A percentile compares a stretch with the other conserved stretches of the same genome.
phyloP scores from a whole-genome alignment of 176 grass and related monocot species.

The Urochloa ruziziensis region DNA sequence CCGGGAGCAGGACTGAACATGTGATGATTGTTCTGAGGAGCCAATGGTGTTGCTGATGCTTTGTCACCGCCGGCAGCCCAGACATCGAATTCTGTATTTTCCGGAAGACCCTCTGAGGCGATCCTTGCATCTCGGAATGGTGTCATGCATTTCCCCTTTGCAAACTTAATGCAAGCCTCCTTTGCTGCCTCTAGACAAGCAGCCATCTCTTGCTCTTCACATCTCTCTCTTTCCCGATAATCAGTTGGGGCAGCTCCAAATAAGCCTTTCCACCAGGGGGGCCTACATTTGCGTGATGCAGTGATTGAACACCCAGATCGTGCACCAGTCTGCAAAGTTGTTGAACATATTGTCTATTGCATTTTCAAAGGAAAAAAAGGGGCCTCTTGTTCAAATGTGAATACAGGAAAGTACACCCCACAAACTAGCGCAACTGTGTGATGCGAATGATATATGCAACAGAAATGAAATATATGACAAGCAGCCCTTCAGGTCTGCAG shows the following conservation, averaged over 20 bases:
- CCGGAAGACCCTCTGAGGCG: conserved; percentile 25
- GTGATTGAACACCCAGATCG: conserved; percentile 73
- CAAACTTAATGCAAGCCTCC: conserved; percentile 63
- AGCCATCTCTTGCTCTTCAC: conserved; percentile 69
- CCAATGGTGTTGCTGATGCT: not conserved
- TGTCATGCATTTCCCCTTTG: conserved; percentile 56
- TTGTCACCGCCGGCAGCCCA: conserved; percentile 10
- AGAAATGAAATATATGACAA: too few species aligned
- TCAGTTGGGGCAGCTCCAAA: conserved; percentile 42
- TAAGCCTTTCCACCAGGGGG: conserved; percentile 79
- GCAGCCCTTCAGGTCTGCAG: too few species aligned
- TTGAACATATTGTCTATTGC: too few species aligned
- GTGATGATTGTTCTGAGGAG: not conserved
- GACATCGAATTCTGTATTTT: conserved; percentile 39
- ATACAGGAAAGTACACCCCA: too few species aligned
- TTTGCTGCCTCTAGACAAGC: conserved; percentile 52
- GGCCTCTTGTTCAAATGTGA: too few species aligned
- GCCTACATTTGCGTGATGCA: conserved; percentile 76
- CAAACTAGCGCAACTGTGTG: too few species aligned
- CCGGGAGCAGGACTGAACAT: not conserved
- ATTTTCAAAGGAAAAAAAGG: too few species aligned
- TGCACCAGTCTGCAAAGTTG: conserved; percentile 57
- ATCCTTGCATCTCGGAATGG: conserved; percentile 81
- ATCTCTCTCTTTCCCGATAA: conserved; percentile 55
- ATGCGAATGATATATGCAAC: too few species aligned